A percentile compares a stretch with the other conserved stretches of the same genome.
phyloP scores from a whole-genome alignment of 306 rosid species.

The Ormosia emarginata region DNA sequence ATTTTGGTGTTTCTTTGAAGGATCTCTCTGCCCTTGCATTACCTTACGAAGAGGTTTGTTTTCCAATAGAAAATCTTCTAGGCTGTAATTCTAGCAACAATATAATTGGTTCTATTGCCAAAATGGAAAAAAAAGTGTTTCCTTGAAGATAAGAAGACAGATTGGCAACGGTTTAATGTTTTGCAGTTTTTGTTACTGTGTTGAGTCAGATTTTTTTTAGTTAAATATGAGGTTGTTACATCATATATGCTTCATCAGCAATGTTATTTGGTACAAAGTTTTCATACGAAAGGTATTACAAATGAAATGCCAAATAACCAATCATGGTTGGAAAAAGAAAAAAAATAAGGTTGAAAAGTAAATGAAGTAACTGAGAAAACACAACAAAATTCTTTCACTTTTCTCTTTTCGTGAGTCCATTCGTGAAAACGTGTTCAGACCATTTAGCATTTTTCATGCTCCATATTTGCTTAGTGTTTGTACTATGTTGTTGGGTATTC shows the following conservation, averaged over 20 bases:
- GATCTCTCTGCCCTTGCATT: slow-evolving; percentile 80
- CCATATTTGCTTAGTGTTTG: background rate
- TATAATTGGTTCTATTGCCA: background rate
- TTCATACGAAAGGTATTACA: no score
- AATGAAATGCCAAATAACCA: no score
- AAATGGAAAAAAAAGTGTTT: background rate
- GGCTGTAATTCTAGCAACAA: background rate
- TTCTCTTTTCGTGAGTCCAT: no score
- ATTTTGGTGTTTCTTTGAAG: slow-evolving; percentile 91
- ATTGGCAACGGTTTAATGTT: background rate
- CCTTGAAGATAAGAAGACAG: background rate
- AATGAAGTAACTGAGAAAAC: no score
- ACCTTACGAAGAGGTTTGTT: slow-evolving; percentile 79
- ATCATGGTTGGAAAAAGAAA: no score
- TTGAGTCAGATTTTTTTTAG: background rate
- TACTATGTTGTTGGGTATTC: background rate
- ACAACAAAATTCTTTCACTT: no score
- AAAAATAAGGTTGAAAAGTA: no score
- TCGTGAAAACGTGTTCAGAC: no score
- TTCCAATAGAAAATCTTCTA: background rate
- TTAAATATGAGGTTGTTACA: background rate
- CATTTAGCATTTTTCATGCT: no score
- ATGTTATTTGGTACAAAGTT: no score
- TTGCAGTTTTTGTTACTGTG: background rate
- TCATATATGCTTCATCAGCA: background rate